Base-by-base conservation (phyloP, 2,329 filamentous ascomycete species). In the Xylogone sp. region DNA sequence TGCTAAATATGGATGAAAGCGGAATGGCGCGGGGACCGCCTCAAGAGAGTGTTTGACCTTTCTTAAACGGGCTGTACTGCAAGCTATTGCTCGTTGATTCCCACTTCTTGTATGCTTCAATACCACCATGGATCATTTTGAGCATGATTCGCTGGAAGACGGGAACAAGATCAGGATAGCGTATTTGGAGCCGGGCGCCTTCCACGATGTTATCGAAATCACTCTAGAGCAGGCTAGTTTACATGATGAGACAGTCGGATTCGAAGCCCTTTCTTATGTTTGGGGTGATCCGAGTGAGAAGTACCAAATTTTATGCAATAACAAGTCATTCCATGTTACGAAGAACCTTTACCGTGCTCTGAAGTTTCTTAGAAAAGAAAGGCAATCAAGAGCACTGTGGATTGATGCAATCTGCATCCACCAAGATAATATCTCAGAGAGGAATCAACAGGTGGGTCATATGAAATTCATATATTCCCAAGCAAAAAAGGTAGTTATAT, bases 361-460 rank as follows among this genome's bases (percentile, higher is more conserved):
- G 27, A 31, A 13, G 13, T 31, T 31, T 13, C 27, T 31, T 31
- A 31, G 27, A 31, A 7, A 13, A 31, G 27, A 31, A 13, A 31
- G 8, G 13, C 7, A 13, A 8, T 13, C 27, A 31, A 31, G 27
- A 31, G 7, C 31, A n/a, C n/a, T 51, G n/a, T 64, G 61, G 59
- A 59, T 62, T 43, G 61, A 63, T 45, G 56, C 60, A 5, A 18
- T 64, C 12, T 58, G 55, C 44, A 62, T 63, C 52, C 58, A 62
- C 29, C 62, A 64, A 52, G 12, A 43, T 3, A 54, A 63, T 27
- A 51, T 57, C 7, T 9, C 31, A 3, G 61, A 64, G 24, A 53
- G 59, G n/a, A 59, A 56, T 18, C 43, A 51, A 18, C 61, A 64
- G 22, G 46, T 64, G 3, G 42, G 42, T 4, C 53, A 56, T 16